Evolutionary conservation across 352 stramenopile genomes (phyloP), one percentile per base, ranked within the genome.

Genomic region (Globisporangium polare): DNA sequence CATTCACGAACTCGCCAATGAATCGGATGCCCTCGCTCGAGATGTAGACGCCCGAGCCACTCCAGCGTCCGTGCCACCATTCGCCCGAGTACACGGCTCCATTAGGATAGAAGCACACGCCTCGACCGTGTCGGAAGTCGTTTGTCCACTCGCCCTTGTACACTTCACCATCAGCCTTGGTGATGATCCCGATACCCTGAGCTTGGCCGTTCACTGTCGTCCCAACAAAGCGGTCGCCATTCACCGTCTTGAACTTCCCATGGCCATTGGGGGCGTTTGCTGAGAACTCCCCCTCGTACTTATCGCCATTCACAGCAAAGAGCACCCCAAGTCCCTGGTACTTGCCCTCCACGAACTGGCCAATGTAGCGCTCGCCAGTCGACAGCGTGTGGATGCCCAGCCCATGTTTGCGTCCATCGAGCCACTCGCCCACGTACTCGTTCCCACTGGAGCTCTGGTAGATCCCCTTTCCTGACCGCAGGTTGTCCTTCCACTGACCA

Each of bases 351-450:
- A 67, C 52, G 60, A 93, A 98, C 53, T 96, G 63, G 0, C 94
- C 93, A 41, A 89, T 65, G 63, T 96, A 98, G 10, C 70, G 67
- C 60, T 97, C 94, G 4, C 93, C 93, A 56, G 77, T 92, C 0
- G 75, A 58, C 24, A 85, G 71, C 7, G 77, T 89, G 15, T 94
- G 58, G n/a, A 94, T 81, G 12, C 93, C 93, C 18, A 86, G 27
- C 0, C 92, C 92, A 45, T 98, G 82, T 51, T 86, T 89, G 20
- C 42, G 63, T n/a, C 90, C 90, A n/a, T 78, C 60, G 7, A 66
- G 42, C 86, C 88, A 97, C 37, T 91, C 74, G 2, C 85, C 85
- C 41, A 79, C 66, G 56, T 90, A 94, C 54, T 90, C 80, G 35
- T 71, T 79, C 3, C 83, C 78, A 54, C 74, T 62, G 0, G 55